Evolutionary conservation across 2,329 filamentous ascomycete genomes (phyloP).

Genomic region (Colletotrichum liriopes): DNA sequence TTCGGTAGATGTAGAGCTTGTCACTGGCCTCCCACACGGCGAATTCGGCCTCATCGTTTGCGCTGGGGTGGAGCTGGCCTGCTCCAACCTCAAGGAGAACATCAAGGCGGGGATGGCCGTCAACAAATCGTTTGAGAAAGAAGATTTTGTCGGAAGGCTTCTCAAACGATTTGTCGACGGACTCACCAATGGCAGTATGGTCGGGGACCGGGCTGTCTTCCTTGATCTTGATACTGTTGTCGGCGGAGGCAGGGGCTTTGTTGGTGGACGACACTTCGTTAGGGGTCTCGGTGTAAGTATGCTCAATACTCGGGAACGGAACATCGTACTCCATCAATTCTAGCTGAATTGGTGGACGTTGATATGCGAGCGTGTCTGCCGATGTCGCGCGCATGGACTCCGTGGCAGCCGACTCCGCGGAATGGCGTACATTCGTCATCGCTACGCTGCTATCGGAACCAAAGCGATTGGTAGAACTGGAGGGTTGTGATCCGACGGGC

Average conservation of each 20-base stretch:
- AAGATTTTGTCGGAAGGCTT: neutral
- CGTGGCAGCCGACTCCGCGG: no score
- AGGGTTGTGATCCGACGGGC: neutral
- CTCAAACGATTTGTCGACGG: neutral
- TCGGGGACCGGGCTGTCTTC: neutral
- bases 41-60: neutral
- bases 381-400: no score
- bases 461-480: no score
- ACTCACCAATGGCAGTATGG: fast-evolving
- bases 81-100: neutral
- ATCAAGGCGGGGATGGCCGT: neutral
- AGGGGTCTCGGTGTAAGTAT: neutral
- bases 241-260: neutral
- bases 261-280: neutral
- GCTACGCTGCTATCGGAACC: no score
- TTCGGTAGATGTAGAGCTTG: neutral
- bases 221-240: neutral
- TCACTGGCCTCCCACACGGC: neutral
- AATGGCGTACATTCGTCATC: neutral
- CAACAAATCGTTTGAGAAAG: slow-evolving; percentile 17
- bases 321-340: neutral
- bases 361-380: neutral
- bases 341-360: neutral
- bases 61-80: neutral
- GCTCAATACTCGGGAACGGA: neutral